Evolutionary conservation across 208 protist species (phyloP).

Genomic region (Tritrichomonas foetus): DNA sequence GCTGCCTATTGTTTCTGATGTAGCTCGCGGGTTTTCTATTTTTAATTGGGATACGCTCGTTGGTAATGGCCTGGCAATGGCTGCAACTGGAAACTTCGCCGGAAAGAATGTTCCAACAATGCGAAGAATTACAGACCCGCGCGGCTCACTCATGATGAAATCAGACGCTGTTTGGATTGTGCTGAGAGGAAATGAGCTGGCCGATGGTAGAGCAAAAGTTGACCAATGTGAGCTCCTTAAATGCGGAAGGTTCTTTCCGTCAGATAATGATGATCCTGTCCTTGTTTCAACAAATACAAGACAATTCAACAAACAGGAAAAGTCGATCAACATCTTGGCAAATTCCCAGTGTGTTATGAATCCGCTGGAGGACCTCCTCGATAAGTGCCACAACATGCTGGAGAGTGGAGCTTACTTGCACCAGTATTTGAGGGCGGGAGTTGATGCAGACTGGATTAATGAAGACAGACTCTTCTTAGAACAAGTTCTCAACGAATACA

Average conservation of each 20-base stretch:
- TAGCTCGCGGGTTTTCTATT: constrained; percentile 6
- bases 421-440: background rate
- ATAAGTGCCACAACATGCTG: constrained; percentile 23
- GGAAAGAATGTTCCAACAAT: background rate
- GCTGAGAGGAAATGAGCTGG: background rate
- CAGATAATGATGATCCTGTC: constrained; percentile 1
- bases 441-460: background rate
- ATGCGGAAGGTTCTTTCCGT: background rate
- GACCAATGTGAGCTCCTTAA: background rate
- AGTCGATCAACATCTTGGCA: background rate
- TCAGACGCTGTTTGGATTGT: constrained; percentile 5
- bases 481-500: background rate
- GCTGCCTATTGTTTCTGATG: constrained; percentile 1
- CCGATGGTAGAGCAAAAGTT: background rate
- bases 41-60: background rate
- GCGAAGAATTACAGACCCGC: background rate
- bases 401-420: background rate
- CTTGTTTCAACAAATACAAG: background rate
- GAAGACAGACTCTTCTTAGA: constrained; percentile 25
- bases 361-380: background rate
- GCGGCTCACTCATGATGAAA: background rate
- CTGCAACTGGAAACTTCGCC: background rate
- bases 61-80: background rate
- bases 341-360: background rate
- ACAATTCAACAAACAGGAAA: background rate